Conservation (phyloP, 768 basidiomycete genomes). For the Mycena vulgaris region DNA sequence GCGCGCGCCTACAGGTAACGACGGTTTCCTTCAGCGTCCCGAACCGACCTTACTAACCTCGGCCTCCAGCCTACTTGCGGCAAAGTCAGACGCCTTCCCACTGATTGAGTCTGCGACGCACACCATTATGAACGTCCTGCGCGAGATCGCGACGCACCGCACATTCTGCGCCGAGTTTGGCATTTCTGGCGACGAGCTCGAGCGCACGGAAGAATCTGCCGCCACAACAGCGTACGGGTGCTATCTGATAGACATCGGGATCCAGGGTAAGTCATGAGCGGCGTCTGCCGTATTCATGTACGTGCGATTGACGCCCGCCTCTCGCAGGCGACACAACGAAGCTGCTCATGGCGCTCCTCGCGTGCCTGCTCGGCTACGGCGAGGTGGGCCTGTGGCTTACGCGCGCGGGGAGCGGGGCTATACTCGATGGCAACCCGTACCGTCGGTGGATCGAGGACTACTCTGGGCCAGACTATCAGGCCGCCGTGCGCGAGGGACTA, state of each 20-base stretch:
- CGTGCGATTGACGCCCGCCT: neutral
- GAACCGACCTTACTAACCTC: neutral
- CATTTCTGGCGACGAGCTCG: constrained; percentile 72
- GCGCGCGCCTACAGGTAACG: constrained; percentile 81
- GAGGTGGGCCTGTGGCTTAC: constrained; percentile 89
- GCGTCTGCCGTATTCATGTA: neutral
- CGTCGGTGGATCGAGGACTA: constrained; percentile 87
- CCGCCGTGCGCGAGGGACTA: constrained; percentile 80
- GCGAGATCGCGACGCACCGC: constrained; percentile 82
- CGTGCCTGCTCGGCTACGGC: constrained; percentile 93
- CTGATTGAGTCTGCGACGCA: constrained; percentile 75
- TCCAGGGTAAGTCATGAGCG: constrained; percentile 73
- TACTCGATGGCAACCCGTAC: constrained; percentile 81
- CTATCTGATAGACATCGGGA: constrained; percentile 85
- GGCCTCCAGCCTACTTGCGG: constrained; percentile 74
- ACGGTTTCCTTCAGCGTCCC: constrained; percentile 34
- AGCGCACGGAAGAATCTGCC: constrained; percentile 73
- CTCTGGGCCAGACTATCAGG: constrained; percentile 77
- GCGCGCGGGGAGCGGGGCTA: constrained; percentile 67
- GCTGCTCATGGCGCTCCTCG: constrained; percentile 85
- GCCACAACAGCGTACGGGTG: constrained; percentile 90
- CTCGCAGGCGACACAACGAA: constrained; percentile 75
- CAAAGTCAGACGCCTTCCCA: constrained; percentile 79
- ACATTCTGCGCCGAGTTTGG: constrained; percentile 81
- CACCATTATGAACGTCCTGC: constrained; percentile 74